Percentiles rank a stretch among this genome's conserved stretches.
Conservation (phyloP, 345 rosid genomes). For the Mercurialis annua region DNA sequence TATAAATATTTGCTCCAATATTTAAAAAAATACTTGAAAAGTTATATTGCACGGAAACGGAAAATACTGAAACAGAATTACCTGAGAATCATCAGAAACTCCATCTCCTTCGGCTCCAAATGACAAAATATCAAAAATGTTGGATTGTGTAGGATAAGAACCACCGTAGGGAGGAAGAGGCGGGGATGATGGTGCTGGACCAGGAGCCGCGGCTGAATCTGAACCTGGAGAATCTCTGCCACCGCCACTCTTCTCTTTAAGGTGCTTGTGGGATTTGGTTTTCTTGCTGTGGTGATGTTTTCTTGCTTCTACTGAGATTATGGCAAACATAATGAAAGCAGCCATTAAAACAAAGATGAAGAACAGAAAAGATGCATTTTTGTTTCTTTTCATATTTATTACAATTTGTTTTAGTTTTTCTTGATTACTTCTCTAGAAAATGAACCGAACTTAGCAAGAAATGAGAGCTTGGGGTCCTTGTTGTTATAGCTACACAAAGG, state of each 20-base stretch:
- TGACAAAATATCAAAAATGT: constrained; percentile 40
- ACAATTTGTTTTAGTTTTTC: background rate
- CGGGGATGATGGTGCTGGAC: constrained; percentile 37
- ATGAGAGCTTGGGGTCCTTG: constrained; percentile 13
- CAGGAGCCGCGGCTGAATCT: constrained; percentile 4
- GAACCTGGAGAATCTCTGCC: constrained; percentile 12
- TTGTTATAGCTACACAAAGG: constrained; percentile 26
- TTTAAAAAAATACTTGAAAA: background rate
- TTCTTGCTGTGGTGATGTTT: constrained; percentile 35
- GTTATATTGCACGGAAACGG: background rate
- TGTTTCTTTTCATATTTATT: constrained; percentile 31
- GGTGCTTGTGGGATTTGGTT: constrained; percentile 30
- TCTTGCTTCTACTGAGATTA: constrained; percentile 44
- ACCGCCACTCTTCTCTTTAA: constrained; percentile 24
- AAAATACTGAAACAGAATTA: background rate
- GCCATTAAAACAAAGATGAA: constrained; percentile 16
- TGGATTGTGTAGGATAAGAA: constrained; percentile 17
- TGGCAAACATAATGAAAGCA: constrained; percentile 20
- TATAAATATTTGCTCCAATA: no score
- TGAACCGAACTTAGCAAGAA: background rate
- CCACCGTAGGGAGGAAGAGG: constrained; percentile 26
- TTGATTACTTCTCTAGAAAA: background rate
- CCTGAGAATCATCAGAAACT: constrained; percentile 59
- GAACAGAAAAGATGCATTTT: constrained; percentile 19
- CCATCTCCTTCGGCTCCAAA: constrained; percentile 63